Conservation (phyloP, 2,329 filamentous ascomycete genomes). For the Clonostachys rhizophaga region DNA sequence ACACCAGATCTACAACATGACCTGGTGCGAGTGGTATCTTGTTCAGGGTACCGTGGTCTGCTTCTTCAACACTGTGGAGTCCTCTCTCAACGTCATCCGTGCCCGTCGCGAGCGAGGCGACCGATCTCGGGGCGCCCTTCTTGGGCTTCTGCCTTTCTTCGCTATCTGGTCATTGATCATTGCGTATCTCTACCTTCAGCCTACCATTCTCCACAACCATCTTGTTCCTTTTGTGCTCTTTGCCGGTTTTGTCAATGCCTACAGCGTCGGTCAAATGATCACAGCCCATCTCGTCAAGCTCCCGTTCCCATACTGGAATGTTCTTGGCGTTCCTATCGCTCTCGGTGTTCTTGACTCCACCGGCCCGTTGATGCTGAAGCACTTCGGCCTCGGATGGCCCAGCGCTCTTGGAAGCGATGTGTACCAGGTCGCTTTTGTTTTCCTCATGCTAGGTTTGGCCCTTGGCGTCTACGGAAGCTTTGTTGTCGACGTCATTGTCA, state of each 20-base stretch:
- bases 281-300: conserved; percentile 87
- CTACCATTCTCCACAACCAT: conserved; percentile 75
- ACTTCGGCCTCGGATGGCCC: conserved; percentile 67
- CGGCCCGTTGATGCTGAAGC: conserved; percentile 61
- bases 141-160: conserved; percentile 80
- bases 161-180: conserved; percentile 72
- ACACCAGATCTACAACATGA: conserved; percentile 66
- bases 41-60: conserved; percentile 78
- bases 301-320: conserved; percentile 85
- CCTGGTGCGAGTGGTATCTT: conserved; percentile 92
- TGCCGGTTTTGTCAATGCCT: conserved; percentile 86
- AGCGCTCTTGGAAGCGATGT: conserved; percentile 68
- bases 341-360: conserved; percentile 77
- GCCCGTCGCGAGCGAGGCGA: conserved; percentile 72
- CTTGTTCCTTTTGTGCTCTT: conserved; percentile 88
- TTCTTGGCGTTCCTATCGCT: conserved; percentile 72
- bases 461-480: conserved; percentile 96
- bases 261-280: conserved; percentile 94
- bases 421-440: conserved; percentile 92
- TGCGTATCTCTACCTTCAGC: conserved; percentile 79
- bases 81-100: conserved; percentile 77
- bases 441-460: conserved; percentile 77
- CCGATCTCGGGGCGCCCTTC: conserved; percentile 66
- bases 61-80: conserved; percentile 78
- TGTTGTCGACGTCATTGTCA: conserved; percentile 93